Evolutionary conservation across 176 grass and related monocot genomes (phyloP), one percentile per base, ranked within the genome.

Genomic region (sorghum (Sorghum bicolor)): DNA sequence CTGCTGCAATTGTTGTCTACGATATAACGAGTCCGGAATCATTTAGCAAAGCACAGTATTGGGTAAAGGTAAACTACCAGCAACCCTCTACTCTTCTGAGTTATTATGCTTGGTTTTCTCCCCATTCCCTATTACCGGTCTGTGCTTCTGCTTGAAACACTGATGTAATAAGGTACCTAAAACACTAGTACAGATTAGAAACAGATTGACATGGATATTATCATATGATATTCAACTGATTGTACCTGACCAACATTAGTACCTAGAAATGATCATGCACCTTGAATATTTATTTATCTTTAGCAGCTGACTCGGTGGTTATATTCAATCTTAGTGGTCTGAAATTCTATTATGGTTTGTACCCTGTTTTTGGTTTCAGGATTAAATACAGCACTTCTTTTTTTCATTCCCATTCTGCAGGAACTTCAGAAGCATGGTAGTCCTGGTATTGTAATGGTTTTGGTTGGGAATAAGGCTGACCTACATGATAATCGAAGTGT

Each of bases 391-490:
- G 2, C 6, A 64, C 28, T 67, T 43, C 58, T 32, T 25, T 58
- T 85, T 58, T 86, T n/a, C 10, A 39, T 74, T 55, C 40, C 5
- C 67, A 71, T 45, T 15, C 11, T 75, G n/a, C 87, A 92, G 96
- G 96, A 99, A 89, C 87, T 99, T 87, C 93, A 99, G 86, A 99
- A 99, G 86, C 96, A 99, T 53, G 93, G 91, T 40, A 94, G n/a
- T 83, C 91, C 93, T 87, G 96, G 87, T 82, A 99, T 96, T 80
- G 64, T 96, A 66, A 89, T 99, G 96, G 89, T 94, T 66, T 87
- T 99, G 89, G 93, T 99, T 83, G 96, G 96, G 81, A 99, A 99
- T 65, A 99, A 96, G 80, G 93, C 91, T 34, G 96, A 96, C 76
- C 85, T 99, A 60, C 85, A 99, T 85, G 93, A 94, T 87, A 94